Percentiles rank a stretch among this genome's conserved stretches.
Evolutionary conservation across 257 asterid species (phyloP).

Genomic region (Datura wrightii): DNA sequence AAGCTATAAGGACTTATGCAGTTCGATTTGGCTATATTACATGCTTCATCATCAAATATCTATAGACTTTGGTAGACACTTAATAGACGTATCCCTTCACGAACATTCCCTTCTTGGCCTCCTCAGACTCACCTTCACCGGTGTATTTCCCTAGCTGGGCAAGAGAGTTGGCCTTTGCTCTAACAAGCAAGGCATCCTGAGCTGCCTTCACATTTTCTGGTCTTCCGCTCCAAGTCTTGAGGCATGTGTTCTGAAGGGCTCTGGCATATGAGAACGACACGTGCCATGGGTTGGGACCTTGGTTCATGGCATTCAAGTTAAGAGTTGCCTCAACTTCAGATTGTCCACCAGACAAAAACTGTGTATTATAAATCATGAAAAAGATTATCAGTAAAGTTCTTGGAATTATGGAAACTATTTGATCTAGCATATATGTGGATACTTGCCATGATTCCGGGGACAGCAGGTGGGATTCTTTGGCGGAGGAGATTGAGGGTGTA

Average conservation of each 20-base stretch:
- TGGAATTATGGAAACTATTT: neutral
- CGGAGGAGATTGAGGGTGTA: slow-evolving; percentile 71
- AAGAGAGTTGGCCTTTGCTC: slow-evolving; percentile 73
- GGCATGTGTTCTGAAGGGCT: slow-evolving; percentile 82
- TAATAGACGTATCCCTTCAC: slow-evolving; percentile 66
- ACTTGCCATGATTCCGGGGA: slow-evolving; percentile 82
- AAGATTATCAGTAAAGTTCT: neutral
- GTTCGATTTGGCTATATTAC: slow-evolving; percentile 38
- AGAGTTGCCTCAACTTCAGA: slow-evolving; percentile 81
- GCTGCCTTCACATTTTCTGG: slow-evolving; percentile 74
- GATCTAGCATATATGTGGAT: neutral
- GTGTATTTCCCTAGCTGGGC: slow-evolving; percentile 87
- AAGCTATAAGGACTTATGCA: slow-evolving; percentile 36
- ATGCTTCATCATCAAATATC: slow-evolving; percentile 37
- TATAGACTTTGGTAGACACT: slow-evolving; percentile 33
- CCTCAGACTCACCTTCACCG: slow-evolving; percentile 73
- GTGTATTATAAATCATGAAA: slow-evolving; percentile 22
- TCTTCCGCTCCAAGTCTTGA: slow-evolving; percentile 74
- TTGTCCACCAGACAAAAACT: slow-evolving; percentile 81
- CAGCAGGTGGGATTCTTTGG: slow-evolving; percentile 74
- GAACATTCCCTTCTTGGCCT: slow-evolving; percentile 73
- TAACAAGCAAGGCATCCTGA: slow-evolving; percentile 60
- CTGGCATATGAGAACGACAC: slow-evolving; percentile 75
- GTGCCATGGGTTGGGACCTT: slow-evolving; percentile 76
- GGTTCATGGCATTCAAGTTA: slow-evolving; percentile 77